Evolutionary conservation across 805 yeast species (phyloP).

Genomic region (Wickerhamiella slavikovae): DNA sequence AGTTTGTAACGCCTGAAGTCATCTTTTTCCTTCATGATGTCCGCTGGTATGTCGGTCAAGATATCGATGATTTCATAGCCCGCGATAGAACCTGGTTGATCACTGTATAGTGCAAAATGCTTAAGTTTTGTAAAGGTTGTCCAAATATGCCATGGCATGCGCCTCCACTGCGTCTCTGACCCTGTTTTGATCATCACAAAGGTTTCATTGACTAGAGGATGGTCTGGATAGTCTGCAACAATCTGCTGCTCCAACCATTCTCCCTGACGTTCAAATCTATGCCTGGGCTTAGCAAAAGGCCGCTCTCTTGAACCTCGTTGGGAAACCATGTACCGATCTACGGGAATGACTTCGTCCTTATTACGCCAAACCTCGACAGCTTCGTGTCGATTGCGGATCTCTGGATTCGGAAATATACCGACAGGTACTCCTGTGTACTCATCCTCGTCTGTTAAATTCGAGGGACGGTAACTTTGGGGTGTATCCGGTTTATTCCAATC

Average conservation of each 20-base stretch:
- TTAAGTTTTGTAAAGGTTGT: conserved; percentile 17
- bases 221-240: conserved; percentile 1
- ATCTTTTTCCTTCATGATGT: conserved; percentile 4
- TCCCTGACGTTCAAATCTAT: not conserved
- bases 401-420: too few species aligned
- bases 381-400: conserved; percentile 3
- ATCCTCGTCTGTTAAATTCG: too few species aligned
- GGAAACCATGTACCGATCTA: not conserved
- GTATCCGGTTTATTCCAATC: too few species aligned
- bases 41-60: conserved; percentile 10
- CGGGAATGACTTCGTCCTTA: not conserved
- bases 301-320: not conserved
- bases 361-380: conserved; percentile 3
- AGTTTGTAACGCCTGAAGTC: conserved; percentile 13
- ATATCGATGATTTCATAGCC: conserved; percentile 18
- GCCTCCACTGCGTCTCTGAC: conserved; percentile 16
- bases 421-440: too few species aligned
- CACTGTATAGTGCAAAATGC: conserved; percentile 18
- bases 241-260: conserved; percentile 1
- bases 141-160: conserved; percentile 19
- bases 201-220: conserved; percentile 5
- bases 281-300: not conserved
- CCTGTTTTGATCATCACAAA: conserved; percentile 21
- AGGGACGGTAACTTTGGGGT: too few species aligned
- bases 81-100: conserved; percentile 14